Evolutionary conservation across 208 protist species (phyloP), one percentile per base, ranked within the genome.

Genomic region (Trichomonas gallinae): DNA sequence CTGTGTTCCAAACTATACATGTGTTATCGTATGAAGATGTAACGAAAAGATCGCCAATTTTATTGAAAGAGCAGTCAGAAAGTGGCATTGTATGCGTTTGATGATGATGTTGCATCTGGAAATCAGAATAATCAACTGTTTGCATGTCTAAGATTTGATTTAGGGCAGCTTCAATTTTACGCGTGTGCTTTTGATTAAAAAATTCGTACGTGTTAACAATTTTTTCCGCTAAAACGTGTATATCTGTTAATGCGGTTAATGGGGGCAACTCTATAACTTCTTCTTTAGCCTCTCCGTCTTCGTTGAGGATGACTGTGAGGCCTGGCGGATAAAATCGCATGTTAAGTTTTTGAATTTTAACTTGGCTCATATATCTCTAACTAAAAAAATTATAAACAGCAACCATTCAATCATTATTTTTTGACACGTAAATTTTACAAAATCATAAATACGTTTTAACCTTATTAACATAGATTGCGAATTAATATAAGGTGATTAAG

Each of bases 11-110:
- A 46, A 87, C 63, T 31, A 10, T 99, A 97, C 98, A 99, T 1
- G 98, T 99, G 88, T 98, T 98, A 97, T 99, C 98, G 97, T 99
- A 99, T 48, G 97, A 98, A 8, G 98, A 98, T 0, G 98, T 99
- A 93, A 99, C 98, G 63, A 99, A 99, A 96, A 44, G n/a, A 23
- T 97, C 97, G 34, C 98, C 98, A 36, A 48, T 91, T 91, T 91
- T 91, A 31, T 91, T 91, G 42, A 91, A 91, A 1, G 34, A 38
- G n/a, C 83, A 91, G 42, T 91, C 83, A 1, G 42, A 23, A 10
- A 91, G 40, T 34, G 83, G 83, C 83, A 91, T 91, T 91, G 10
- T 31, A 21, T 91, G 83, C 1, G 21, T 48, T 91, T 91, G 34
- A 38, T 91, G 83, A 15, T 48, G 4, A 31, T 91, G 83, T 36